Base-by-base conservation (phyloP, 2,329 filamentous ascomycete species). In the Diplodia sapinea region DNA sequence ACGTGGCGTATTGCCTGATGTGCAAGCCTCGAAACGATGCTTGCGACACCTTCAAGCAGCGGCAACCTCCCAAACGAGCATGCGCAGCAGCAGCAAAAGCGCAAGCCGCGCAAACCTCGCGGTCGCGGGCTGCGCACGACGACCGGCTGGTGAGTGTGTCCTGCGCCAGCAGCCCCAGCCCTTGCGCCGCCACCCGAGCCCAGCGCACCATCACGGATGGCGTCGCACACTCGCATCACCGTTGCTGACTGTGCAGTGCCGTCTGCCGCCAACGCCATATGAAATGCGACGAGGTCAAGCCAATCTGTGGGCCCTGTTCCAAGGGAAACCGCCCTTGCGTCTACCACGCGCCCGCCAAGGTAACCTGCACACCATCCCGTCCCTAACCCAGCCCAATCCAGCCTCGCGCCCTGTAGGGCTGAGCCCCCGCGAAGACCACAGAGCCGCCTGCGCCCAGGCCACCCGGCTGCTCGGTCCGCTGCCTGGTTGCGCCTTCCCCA, bases 221-320 rank as follows among this genome's bases (percentile, higher is more conserved):
- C 50, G 47, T 54, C 31, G 43, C 63, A 52, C 61, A 54, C 17
- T 29, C 12, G 49, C 38, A n/a, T 13, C 31, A 20, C 31, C 36
- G 6, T 12, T 63, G 59, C 59, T 63, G 59, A 63, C 59, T 36
- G 59, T 31, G 66, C 70, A 82, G 79, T 70, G 73, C 81, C 54
- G 82, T 80, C 15, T 84, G 82, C 71, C 79, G 81, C 59, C 78
- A 78, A 68, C 75, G 83, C 67, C 80, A 84, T 69, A 82, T 84
- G 72, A 85, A 85, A 74, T 85, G 83, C 71, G 82, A 84, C 70
- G 83, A 85, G 74, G 75, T 75, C 43, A 80, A 78, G 69, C 82
- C 81, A 15, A 72, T 76, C 38, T 83, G 82, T 70, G 77, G 78
- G 47, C 79, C 79, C 70, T 84, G 82, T 72, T 72, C 75, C 17